phyloP scores from a whole-genome alignment of 2,329 filamentous ascomycete species.

The Ophiosphaerella korrae region DNA sequence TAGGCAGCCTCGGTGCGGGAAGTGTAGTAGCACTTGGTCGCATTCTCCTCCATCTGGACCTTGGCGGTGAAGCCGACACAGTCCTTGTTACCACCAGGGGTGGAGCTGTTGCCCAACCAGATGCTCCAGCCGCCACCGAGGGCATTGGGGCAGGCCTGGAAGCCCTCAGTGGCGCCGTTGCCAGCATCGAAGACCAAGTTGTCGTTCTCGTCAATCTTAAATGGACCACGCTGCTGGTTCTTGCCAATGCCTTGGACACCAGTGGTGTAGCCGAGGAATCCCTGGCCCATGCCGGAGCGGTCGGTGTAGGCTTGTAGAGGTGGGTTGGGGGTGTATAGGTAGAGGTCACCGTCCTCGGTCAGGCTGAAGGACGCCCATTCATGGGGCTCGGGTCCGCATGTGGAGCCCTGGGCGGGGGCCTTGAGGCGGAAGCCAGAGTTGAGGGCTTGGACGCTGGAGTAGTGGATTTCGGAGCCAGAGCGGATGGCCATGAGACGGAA shows the following conservation, averaged over 20 bases:
- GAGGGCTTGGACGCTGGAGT: slow-evolving; percentile 53
- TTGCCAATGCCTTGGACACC: slow-evolving; percentile 48
- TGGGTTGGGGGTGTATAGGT: slow-evolving; percentile 53
- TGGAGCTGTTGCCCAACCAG: slow-evolving; percentile 24
- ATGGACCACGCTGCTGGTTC: slow-evolving; percentile 56
- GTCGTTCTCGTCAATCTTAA: slow-evolving; percentile 50
- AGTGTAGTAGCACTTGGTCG: slow-evolving; percentile 21
- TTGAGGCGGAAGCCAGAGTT: slow-evolving; percentile 52
- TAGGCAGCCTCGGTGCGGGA: too few relatives aligned
- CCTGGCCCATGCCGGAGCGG: slow-evolving; percentile 64
- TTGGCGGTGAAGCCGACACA: slow-evolving; percentile 41
- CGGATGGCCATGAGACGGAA: slow-evolving; percentile 59
- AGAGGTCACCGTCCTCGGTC: slow-evolving; percentile 47
- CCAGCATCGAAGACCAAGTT: slow-evolving; percentile 52
- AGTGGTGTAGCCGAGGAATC: slow-evolving; percentile 59
- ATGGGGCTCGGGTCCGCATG: slow-evolving; percentile 46
- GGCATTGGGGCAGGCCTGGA: slow-evolving; percentile 61
- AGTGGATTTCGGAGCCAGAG: slow-evolving; percentile 57
- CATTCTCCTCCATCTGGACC: slow-evolving; percentile 14
- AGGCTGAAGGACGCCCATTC: slow-evolving; percentile 58
- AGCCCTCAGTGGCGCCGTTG: slow-evolving; percentile 30
- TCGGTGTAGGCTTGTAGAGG: slow-evolving; percentile 60
- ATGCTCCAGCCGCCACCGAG: slow-evolving; percentile 46
- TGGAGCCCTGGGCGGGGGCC: slow-evolving; percentile 51
- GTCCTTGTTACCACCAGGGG: slow-evolving; percentile 33